These are phyloP conservation scores for Ceratocystis ficicola DNA, from an alignment of 2,329 filamentous ascomycete genomes.

Conservation along the genomic window DNA sequence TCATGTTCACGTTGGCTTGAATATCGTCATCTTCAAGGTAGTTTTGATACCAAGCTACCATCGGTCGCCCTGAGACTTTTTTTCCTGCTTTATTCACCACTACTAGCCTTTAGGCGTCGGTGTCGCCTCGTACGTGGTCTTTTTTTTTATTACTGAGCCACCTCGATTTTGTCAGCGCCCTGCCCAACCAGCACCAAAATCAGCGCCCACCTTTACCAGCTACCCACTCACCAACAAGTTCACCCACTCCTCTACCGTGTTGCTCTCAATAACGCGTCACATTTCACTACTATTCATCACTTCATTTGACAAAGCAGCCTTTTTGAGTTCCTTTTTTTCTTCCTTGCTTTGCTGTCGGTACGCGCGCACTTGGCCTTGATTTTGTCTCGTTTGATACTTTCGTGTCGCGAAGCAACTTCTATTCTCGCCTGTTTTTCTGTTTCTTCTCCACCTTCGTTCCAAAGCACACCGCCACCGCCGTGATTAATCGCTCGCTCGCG, in stretches of 20 bases:
- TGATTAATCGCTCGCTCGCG: slow-evolving; percentile 14
- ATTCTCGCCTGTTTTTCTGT: slow-evolving; percentile 1
- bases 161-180: slow-evolving; percentile 7
- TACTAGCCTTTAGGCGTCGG: slow-evolving; percentile 2
- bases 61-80: background rate
- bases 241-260: background rate
- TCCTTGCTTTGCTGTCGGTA: background rate
- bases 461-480: slow-evolving; percentile 13
- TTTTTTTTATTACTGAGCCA: slow-evolving; percentile 2
- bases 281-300: background rate
- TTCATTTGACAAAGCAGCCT: background rate
- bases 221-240: background rate
- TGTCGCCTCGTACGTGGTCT: background rate
- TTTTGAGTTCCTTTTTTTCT: background rate
- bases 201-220: background rate
- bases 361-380: background rate
- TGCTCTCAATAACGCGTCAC: slow-evolving; percentile 14
- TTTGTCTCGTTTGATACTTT: background rate
- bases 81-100: background rate
- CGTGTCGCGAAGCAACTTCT: background rate
- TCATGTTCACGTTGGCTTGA: slow-evolving; percentile 2
- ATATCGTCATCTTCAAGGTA: slow-evolving; percentile 15
- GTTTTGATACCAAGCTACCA: background rate
- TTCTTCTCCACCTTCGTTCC: background rate
- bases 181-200: slow-evolving; percentile 3